Evolutionary conservation across 257 asterid species (phyloP).

Genomic region (Verbascum thapsus): DNA sequence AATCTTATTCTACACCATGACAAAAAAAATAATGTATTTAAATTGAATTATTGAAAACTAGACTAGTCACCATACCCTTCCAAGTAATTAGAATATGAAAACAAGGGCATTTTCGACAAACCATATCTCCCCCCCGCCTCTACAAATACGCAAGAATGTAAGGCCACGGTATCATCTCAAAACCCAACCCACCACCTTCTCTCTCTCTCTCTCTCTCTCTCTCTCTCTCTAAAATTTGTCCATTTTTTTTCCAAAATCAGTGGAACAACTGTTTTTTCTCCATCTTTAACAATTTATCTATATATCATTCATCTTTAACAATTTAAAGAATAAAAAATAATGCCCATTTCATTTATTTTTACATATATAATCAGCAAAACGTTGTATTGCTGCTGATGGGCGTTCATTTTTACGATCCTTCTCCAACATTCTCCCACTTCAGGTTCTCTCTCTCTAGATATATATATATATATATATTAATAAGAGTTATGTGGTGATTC

Average conservation of each 20-base stretch:
- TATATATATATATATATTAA: neutral
- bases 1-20: too few relatives aligned
- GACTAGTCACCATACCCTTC: too few relatives aligned
- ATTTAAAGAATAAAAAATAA: neutral
- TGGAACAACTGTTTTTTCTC: conserved; percentile 24
- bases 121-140: neutral
- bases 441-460: conserved; percentile 18
- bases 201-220: neutral
- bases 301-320: conserved; percentile 2
- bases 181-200: neutral
- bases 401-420: conserved; percentile 10
- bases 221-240: conserved; percentile 2
- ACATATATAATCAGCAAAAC: conserved; percentile 2
- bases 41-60: too few relatives aligned
- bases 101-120: conserved; percentile 15
- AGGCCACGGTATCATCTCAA: neutral
- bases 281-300: neutral
- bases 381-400: conserved; percentile 11
- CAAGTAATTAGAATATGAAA: too few relatives aligned
- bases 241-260: conserved; percentile 17
- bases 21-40: too few relatives aligned
- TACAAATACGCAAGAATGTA: conserved; percentile 30
- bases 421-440: conserved; percentile 26
- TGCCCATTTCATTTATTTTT: neutral
- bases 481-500: too few relatives aligned